phyloP scores from a whole-genome alignment of 768 basidiomycete genomes.

The Neoboletus magnificus region DNA sequence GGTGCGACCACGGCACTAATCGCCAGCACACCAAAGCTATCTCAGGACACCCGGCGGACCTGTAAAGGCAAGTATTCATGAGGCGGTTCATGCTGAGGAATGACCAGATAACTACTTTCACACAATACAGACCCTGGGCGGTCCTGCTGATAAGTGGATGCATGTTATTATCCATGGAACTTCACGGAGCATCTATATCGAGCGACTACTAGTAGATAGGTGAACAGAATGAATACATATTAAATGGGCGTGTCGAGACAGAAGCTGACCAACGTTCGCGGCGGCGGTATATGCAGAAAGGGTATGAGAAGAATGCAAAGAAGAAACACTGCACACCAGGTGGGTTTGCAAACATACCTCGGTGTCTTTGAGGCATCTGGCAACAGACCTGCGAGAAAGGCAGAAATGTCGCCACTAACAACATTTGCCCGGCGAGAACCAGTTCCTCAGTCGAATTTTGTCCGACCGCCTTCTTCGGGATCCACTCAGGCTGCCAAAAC shows the following conservation, averaged over 20 bases:
- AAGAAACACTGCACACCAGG: conserved; percentile 6
- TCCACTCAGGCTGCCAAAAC: conserved; percentile 80
- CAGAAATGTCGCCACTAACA: conserved; percentile 42
- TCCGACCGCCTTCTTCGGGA: conserved; percentile 55
- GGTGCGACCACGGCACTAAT: neutral
- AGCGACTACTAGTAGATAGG: conserved; percentile 20
- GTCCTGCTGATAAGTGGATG: neutral
- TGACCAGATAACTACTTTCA: neutral
- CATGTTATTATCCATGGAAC: neutral
- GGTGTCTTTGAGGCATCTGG: neutral
- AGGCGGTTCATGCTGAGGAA: neutral
- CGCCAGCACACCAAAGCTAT: neutral
- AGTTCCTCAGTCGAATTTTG: conserved; percentile 57
- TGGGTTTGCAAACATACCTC: conserved; percentile 16
- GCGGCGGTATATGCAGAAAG: conserved; percentile 18
- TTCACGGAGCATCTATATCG: conserved; percentile 20
- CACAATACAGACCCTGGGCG: neutral
- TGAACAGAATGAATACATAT: conserved; percentile 14
- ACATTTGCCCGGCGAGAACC: conserved; percentile 63
- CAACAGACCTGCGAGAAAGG: neutral
- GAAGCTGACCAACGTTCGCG: conserved; percentile 3
- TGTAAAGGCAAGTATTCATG: neutral
- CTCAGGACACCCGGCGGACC: neutral
- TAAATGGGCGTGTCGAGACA: conserved; percentile 9
- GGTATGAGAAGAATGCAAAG: conserved; percentile 26